Percentiles rank a stretch among this genome's conserved stretches.
These are phyloP conservation scores for Pyropia haitanensis DNA, from an alignment of 23 red algal species.

Conservation along the genomic window DNA sequence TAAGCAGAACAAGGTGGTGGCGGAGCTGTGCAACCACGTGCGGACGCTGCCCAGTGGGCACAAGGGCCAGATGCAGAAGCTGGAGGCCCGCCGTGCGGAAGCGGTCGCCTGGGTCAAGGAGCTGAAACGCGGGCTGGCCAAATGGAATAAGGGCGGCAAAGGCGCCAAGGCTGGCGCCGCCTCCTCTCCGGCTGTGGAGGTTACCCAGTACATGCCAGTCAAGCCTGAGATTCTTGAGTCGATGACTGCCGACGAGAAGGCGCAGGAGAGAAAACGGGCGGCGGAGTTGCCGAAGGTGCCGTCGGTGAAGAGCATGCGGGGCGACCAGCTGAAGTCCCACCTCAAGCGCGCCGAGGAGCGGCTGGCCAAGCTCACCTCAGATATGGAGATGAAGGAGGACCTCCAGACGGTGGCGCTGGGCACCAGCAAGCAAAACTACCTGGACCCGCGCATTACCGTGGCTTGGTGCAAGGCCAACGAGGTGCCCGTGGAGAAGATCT, in stretches of 20 bases:
- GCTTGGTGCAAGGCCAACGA: slow-evolving; percentile 98
- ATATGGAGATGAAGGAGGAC: slow-evolving; percentile 80
- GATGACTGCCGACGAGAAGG: slow-evolving; percentile 40
- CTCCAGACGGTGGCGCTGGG: slow-evolving; percentile 94
- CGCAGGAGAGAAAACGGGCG: slow-evolving; percentile 68
- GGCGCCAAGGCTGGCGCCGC: not conserved
- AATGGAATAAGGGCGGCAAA: slow-evolving; percentile 3
- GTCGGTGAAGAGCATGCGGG: slow-evolving; percentile 13
- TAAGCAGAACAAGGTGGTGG: slow-evolving; percentile 95
- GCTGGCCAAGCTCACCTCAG: slow-evolving; percentile 46
- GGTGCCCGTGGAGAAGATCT: slow-evolving; percentile 92
- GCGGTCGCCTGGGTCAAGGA: slow-evolving; percentile 45
- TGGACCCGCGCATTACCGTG: slow-evolving; percentile 94
- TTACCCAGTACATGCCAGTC: slow-evolving; percentile 50
- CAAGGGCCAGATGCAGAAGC: slow-evolving; percentile 66
- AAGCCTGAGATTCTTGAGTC: slow-evolving; percentile 48
- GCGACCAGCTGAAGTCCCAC: slow-evolving; percentile 27
- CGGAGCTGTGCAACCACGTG: slow-evolving; percentile 97
- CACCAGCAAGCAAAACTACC: slow-evolving; percentile 95
- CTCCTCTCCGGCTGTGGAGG: slow-evolving; percentile 5
- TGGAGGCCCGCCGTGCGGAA: slow-evolving; percentile 48
- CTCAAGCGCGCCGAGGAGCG: slow-evolving; percentile 37
- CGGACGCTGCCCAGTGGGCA: slow-evolving; percentile 64
- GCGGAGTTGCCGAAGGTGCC: slow-evolving; percentile 49
- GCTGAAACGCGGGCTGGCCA: slow-evolving; percentile 24